Evolutionary conservation across 441 rosid species (phyloP), one percentile per base, ranked within the genome.

Genomic region (Capsella rubella): DNA sequence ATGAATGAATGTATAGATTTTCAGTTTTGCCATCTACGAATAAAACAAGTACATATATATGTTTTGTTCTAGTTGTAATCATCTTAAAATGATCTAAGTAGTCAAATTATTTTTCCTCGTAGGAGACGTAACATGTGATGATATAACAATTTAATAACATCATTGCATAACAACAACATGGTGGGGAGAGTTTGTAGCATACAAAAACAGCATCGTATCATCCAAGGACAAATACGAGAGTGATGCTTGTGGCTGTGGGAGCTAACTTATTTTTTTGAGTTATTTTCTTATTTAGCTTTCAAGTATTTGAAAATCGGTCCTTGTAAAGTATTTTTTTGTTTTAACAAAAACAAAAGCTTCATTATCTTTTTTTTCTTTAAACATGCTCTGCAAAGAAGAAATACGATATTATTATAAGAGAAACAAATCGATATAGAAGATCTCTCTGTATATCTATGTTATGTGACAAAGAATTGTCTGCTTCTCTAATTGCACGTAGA

Each of bases 221-320:
- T 28, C 31, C 31, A 51, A 13, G 34, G 25, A 14, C 37, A 52
- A 10, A 5, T 54, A 46, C 46, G 65, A 57, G 16, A 46, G 49
- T 34, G 57, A 69, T 47, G 56, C 47, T 14, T 69, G 65, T 57
- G 73, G 65, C 8, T 69, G 64, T 57, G 65, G 73, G 65, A 34
- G 57, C 73, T 46, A 31, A 34, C 37, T 57, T 46, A 1, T 64
- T 34, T 32, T 21, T 21, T 21, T 16, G 7, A 31, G 37, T 3
- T 46, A 28, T 29, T 18, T 45, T 45, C 14, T 32, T 3, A 7
- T 29, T 50, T 54, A 40, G 29, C 42, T 40, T 6, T 21, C 29
- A 39, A 35, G 15, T 34, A 34, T 50, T 34, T 35, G 12, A 35
- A 18, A 50, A 8, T 35, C 15, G 9, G 15, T 15, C 40, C 25